phyloP scores from a whole-genome alignment of 768 basidiomycete genomes.

The Xanthoconium purpureum region DNA sequence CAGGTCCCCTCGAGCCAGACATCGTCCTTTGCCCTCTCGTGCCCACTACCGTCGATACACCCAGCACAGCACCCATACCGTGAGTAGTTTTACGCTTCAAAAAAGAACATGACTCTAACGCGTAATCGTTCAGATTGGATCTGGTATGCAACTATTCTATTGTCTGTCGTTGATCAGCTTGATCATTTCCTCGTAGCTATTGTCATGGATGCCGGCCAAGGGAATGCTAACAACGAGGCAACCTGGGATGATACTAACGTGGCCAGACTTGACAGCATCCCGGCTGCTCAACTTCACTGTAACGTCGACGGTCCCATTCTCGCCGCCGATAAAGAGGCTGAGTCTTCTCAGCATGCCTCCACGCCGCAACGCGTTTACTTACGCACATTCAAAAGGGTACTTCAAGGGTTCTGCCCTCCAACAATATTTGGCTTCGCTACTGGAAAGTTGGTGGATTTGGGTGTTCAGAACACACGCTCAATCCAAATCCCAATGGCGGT shows the following conservation, averaged over 20 bases:
- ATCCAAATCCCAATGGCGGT: conserved; percentile 53
- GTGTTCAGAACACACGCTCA: conserved; percentile 47
- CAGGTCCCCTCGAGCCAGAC: conserved; percentile 11
- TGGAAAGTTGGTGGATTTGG: conserved; percentile 45
- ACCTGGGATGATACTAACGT: conserved; percentile 51
- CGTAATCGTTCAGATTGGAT: conserved; percentile 41
- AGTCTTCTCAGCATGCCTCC: neutral
- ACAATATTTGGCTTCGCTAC: conserved; percentile 61
- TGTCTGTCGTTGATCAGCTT: neutral
- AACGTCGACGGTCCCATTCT: conserved; percentile 47
- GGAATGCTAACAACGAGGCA: conserved; percentile 33
- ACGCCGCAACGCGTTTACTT: neutral
- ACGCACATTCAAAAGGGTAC: conserved; percentile 13
- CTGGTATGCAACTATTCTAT: conserved; percentile 31
- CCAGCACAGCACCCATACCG: conserved; percentile 43
- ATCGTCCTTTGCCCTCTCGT: conserved; percentile 26
- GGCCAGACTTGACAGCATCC: conserved; percentile 44
- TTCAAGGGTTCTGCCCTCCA: conserved; percentile 39
- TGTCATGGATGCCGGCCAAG: conserved; percentile 44
- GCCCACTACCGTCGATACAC: conserved; percentile 28
- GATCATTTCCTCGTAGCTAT: conserved; percentile 31
- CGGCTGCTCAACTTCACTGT: conserved; percentile 46
- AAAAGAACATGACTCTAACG: neutral
- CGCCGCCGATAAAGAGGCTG: conserved; percentile 48
- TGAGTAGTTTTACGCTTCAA: conserved; percentile 28